Evolutionary conservation across 176 grass and related monocot species (phyloP).

Genomic region (Carex cristatella): DNA sequence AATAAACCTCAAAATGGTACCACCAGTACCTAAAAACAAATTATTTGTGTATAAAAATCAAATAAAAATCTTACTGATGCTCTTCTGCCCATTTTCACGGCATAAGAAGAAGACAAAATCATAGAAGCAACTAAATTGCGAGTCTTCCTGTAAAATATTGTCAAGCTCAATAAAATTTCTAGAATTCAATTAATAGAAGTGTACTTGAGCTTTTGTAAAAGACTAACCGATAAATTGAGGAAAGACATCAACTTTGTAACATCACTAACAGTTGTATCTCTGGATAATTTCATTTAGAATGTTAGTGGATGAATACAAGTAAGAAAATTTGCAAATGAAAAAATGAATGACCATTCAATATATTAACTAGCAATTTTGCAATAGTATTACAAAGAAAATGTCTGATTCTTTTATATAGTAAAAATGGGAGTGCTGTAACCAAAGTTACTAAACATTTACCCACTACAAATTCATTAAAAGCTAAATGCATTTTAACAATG

Average conservation of each 20-base stretch:
- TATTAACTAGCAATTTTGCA: constrained; percentile 5
- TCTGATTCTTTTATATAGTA: not conserved
- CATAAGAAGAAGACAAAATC: constrained; percentile 95
- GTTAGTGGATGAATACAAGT: constrained; percentile 21
- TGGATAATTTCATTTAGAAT: constrained; percentile 37
- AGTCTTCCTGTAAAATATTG: constrained; percentile 58
- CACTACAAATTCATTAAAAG: not conserved
- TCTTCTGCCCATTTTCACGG: constrained; percentile 92
- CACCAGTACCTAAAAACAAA: not conserved
- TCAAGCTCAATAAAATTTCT: constrained; percentile 22
- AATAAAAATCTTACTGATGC: constrained; percentile 59
- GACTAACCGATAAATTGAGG: constrained; percentile 57
- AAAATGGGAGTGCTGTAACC: not conserved
- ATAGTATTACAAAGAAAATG: not conserved
- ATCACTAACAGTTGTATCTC: constrained; percentile 57
- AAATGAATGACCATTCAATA: constrained; percentile 16
- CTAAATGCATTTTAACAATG: constrained; percentile 16
- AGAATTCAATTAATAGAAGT: constrained; percentile 7
- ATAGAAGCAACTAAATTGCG: constrained; percentile 73
- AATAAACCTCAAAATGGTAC: not conserved
- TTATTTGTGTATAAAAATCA: not conserved
- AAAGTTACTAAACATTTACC: not conserved
- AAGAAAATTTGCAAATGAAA: constrained; percentile 8
- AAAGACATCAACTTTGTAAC: constrained; percentile 61
- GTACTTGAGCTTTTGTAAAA: constrained; percentile 24